Conservation (phyloP, 2,329 filamentous ascomycete species). For the Stagonosporopsis vannaccii region DNA sequence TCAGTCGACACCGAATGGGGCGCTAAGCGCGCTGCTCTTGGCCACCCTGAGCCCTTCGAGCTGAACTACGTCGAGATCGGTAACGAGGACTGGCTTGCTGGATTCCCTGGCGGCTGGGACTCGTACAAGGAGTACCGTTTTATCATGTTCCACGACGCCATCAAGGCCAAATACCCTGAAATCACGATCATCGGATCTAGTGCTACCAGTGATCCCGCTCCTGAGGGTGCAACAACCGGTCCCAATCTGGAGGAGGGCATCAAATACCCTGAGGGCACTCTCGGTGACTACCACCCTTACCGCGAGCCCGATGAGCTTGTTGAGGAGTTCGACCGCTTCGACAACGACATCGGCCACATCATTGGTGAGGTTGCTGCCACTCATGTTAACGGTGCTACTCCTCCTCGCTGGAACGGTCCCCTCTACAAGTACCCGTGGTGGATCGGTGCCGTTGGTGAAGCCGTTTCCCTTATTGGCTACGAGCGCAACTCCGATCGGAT, state of each 20-base stretch:
- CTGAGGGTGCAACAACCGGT: conserved; percentile 41
- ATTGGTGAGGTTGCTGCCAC: conserved; percentile 48
- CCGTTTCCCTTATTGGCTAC: conserved; percentile 69
- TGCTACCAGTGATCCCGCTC: conserved; percentile 37
- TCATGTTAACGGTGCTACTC: conserved; percentile 39
- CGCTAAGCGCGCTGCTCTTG: conserved; percentile 45
- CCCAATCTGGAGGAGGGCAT: conserved; percentile 40
- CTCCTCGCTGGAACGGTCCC: conserved; percentile 34
- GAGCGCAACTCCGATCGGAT: conserved; percentile 70
- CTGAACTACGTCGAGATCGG: conserved; percentile 51
- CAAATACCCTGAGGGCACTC: conserved; percentile 26
- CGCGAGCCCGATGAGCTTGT: conserved; percentile 54
- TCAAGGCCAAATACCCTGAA: conserved; percentile 44
- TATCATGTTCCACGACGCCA: conserved; percentile 43
- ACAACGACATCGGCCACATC: conserved; percentile 48
- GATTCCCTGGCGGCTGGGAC: conserved; percentile 36
- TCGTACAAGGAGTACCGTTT: conserved; percentile 45
- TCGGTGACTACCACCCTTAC: conserved; percentile 55
- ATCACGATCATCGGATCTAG: conserved; percentile 48
- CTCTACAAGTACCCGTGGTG: conserved; percentile 42
- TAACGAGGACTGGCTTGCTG: conserved; percentile 51
- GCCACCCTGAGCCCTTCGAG: conserved; percentile 47
- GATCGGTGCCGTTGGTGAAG: conserved; percentile 69
- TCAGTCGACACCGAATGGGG: conserved; percentile 43
- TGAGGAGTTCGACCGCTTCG: conserved; percentile 52